A percentile compares a stretch with the other conserved stretches of the same genome.
These are phyloP conservation scores for Trichosanthes truncata DNA, from an alignment of 306 rosid genomes.

Conservation along the genomic window DNA sequence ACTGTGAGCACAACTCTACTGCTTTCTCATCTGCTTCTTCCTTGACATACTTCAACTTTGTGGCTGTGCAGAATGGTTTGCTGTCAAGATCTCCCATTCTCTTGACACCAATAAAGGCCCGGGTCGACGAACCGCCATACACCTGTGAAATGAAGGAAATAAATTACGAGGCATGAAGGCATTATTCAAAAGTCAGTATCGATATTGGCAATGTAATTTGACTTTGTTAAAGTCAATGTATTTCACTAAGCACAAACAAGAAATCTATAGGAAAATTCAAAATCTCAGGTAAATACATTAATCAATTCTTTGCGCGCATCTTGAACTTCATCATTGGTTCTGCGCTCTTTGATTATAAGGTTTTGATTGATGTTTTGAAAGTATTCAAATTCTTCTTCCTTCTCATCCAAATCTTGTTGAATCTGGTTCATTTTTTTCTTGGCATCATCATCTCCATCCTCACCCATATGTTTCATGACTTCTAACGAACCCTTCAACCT, in stretches of 20 bases:
- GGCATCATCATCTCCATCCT: conserved; percentile 37
- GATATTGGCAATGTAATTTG: not conserved
- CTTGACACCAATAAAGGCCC: conserved; percentile 33
- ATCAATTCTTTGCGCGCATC: conserved; percentile 71
- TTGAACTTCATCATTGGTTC: conserved; percentile 68
- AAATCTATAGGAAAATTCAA: not conserved
- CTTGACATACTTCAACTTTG: conserved; percentile 21
- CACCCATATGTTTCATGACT: conserved; percentile 62
- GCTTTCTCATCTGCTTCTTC: conserved; percentile 31
- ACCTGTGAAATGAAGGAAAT: conserved; percentile 24
- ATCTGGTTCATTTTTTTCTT: conserved; percentile 43
- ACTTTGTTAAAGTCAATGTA: not conserved
- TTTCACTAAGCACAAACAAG: not conserved
- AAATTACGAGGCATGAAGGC: not conserved
- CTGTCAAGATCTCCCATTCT: conserved; percentile 48
- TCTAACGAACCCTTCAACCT: conserved; percentile 57
- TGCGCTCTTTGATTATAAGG: conserved; percentile 49
- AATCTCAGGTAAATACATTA: conserved; percentile 21
- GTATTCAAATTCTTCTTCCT: conserved; percentile 43
- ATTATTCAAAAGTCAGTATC: not conserved
- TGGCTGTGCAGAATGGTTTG: conserved; percentile 35
- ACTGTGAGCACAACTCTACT: conserved; percentile 27
- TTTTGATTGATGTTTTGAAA: conserved; percentile 32
- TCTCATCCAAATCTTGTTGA: conserved; percentile 33
- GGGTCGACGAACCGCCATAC: conserved; percentile 10